Evolutionary conservation across 1,284 basidiomycete genomes (phyloP).

Genomic region (Dichomitus squalens): DNA sequence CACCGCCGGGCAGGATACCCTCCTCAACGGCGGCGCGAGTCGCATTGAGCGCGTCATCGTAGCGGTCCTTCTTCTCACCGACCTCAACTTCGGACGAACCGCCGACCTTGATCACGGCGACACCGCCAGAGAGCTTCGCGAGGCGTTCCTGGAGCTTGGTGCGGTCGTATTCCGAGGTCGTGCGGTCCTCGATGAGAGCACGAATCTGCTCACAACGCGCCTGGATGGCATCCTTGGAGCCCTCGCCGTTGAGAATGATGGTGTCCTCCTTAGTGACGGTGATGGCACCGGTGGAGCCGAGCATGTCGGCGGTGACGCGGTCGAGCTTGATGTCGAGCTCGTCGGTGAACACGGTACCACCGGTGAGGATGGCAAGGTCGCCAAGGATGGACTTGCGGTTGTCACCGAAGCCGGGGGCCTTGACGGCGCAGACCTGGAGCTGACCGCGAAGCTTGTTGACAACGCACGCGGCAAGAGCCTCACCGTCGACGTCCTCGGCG

Average conservation of each 20-base stretch:
- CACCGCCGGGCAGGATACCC: conserved; percentile 96
- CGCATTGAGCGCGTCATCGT: conserved; percentile 97
- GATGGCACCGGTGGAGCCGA: conserved; percentile 90
- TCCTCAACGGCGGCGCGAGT: conserved; percentile 98
- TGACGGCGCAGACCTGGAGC: conserved; percentile 90
- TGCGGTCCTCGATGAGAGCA: conserved; percentile 77
- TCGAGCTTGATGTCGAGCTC: conserved; percentile 99
- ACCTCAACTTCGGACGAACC: conserved; percentile 96
- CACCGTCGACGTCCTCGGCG: conserved; percentile 97
- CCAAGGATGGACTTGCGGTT: conserved; percentile 98
- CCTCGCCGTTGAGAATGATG: conserved; percentile 93
- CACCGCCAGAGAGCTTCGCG: conserved; percentile 94
- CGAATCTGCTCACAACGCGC: conserved; percentile 97
- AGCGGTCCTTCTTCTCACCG: conserved; percentile 99
- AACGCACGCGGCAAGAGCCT: conserved; percentile 96
- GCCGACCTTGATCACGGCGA: conserved; percentile 98
- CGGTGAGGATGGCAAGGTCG: conserved; percentile 95
- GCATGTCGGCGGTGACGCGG: conserved; percentile 85
- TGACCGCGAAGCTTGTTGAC: conserved; percentile 99
- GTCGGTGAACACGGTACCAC: conserved; percentile 97
- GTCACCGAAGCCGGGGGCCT: conserved; percentile 98
- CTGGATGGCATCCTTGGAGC: conserved; percentile 83
- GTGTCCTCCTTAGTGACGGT: conserved; percentile 99
- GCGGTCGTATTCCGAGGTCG: conserved; percentile 93
- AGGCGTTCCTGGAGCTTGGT: conserved; percentile 97